Evolutionary conservation across 2,329 filamentous ascomycete species (phyloP).

Genomic region (Diaporthe capsici): DNA sequence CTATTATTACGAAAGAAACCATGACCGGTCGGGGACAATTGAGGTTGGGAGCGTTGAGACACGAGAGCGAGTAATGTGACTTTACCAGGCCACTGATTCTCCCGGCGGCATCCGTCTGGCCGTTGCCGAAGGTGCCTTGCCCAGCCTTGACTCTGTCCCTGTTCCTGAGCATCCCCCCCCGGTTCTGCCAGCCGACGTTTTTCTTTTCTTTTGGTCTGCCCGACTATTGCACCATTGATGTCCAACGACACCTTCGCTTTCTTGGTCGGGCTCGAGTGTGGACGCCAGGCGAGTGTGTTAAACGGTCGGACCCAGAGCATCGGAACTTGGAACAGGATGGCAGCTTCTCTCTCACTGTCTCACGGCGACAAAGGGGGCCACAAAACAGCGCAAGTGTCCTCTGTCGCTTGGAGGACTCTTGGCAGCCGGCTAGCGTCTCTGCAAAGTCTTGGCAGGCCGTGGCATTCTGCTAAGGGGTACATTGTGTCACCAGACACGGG

Average conservation of each 20-base stretch:
- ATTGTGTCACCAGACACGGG: background rate
- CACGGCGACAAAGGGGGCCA: slow-evolving; percentile 11
- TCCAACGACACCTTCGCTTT: background rate
- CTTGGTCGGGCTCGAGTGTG: slow-evolving; percentile 12
- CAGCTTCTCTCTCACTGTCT: background rate
- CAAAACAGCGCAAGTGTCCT: slow-evolving; percentile 29
- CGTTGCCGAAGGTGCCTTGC: slow-evolving; percentile 8
- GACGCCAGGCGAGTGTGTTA: background rate
- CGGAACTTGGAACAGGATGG: slow-evolving; percentile 14
- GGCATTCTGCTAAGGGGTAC: slow-evolving; percentile 32
- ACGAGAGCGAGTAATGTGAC: slow-evolving; percentile 30
- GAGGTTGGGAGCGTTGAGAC: slow-evolving; percentile 24
- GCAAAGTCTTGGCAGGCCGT: slow-evolving; percentile 24
- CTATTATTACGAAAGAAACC: slow-evolving; percentile 22
- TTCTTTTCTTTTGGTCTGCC: background rate
- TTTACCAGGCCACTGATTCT: slow-evolving; percentile 19
- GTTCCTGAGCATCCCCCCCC: background rate
- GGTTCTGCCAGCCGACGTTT: background rate
- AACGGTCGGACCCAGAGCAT: slow-evolving; percentile 23
- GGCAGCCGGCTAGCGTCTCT: slow-evolving; percentile 28
- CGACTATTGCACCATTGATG: slow-evolving; percentile 14
- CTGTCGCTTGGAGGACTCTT: slow-evolving; percentile 24
- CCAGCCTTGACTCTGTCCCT: background rate
- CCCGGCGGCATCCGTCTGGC: slow-evolving; percentile 15
- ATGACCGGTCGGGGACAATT: slow-evolving; percentile 8